phyloP scores from a whole-genome alignment of 2,329 filamentous ascomycete genomes.

The Fusarium avenaceum region DNA sequence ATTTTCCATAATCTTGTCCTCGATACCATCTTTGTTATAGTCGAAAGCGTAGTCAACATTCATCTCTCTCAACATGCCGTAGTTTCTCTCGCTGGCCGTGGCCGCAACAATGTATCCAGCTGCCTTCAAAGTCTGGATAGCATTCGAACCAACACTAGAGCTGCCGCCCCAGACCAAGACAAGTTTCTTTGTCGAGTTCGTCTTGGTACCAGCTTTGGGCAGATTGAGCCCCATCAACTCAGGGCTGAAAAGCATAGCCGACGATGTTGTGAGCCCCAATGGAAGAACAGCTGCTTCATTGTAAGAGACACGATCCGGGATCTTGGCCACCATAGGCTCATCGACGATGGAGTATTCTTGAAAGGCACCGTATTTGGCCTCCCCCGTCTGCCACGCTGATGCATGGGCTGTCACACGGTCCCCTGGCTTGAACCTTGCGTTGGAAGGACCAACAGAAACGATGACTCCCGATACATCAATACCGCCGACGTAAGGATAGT shows the following conservation, averaged over 20 bases:
- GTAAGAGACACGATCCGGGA: background rate
- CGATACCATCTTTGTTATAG: background rate
- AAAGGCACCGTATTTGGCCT: background rate
- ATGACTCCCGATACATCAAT: background rate
- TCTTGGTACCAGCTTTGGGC: background rate
- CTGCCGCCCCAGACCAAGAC: slow-evolving; percentile 1
- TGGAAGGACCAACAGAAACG: background rate
- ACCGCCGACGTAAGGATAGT: background rate
- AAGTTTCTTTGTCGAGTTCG: background rate
- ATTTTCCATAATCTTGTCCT: background rate
- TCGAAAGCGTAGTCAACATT: background rate
- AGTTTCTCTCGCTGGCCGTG: background rate
- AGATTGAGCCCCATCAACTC: background rate
- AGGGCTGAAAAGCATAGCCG: slow-evolving; percentile 1
- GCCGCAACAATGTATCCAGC: slow-evolving; percentile 1
- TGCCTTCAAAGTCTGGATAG: background rate
- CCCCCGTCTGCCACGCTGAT: background rate
- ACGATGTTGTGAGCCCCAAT: background rate
- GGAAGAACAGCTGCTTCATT: background rate
- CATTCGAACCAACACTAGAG: slow-evolving; percentile 2
- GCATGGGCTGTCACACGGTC: background rate
- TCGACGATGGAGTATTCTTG: background rate
- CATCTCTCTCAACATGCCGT: background rate
- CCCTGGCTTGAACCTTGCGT: accelerated
- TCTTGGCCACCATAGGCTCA: slow-evolving; percentile 1